Evolutionary conservation across 768 basidiomycete genomes (phyloP), one percentile per base, ranked within the genome.

Genomic region (Termitomyces sp.): DNA sequence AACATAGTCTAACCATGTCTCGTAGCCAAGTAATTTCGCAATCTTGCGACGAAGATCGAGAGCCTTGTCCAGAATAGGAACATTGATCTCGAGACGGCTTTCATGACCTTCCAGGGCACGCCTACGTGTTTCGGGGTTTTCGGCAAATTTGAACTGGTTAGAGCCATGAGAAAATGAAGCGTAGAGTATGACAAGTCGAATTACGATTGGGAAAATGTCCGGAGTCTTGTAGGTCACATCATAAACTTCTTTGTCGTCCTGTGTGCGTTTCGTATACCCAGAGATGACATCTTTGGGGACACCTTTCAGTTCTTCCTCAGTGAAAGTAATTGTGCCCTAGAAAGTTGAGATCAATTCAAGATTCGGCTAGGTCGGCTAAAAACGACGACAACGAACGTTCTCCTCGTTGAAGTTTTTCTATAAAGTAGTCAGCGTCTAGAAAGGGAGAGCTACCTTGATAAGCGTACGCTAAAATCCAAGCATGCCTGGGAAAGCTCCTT

Each of bases 341-440:
- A 33, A 0, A 28, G 20, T 48, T 33, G 7, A 41, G 22, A 22
- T 65, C 41, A 38, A 54, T 40, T 24, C 35, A 6, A n/a, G 8
- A 30, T 22, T 10, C 48, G 46, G 26, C 22, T 49, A 18, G 28
- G 22, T 11, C 48, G 46, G 26, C 22, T 51, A 11, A n/a, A 28
- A 28, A 47, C 14, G 13, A 45, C 24, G 33, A 30, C 14, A 20
- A 61, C 75, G 56, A 61, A 88, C 90, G 45, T 88, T 85, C 67
- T 94, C 92, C 70, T 95, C 92, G 64, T 93, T 93, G 74, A 88
- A 92, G 73, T 92, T 91, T 86, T 88, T 90, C 86, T 89, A 43
- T 26, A 46, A 60, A 64, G 50, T 26, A 43, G 22, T 30, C 48
- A 20, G 20, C 41, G 7, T 22, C 26, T n/a, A 20, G 55, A 20